phyloP scores from a whole-genome alignment of 495 filamentous ascomycete species.

The Stereocaulon alpinum region DNA sequence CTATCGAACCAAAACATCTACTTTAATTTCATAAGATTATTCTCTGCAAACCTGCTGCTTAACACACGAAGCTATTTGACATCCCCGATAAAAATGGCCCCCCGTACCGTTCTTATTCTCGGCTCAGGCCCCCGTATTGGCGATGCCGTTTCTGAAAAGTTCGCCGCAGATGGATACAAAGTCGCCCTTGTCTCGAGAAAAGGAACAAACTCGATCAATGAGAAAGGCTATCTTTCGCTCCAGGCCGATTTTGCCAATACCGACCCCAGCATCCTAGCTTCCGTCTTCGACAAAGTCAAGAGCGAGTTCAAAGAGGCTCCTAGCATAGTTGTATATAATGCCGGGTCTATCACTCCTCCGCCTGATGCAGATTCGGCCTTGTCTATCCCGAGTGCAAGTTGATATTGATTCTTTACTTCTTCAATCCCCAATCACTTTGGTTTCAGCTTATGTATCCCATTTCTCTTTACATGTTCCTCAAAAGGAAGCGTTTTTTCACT shows the following conservation, averaged over 20 bases:
- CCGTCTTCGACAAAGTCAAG: slow-evolving; percentile 5
- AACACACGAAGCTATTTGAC: neutral
- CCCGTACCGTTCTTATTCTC: neutral
- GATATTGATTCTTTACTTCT: neutral
- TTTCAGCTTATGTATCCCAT: neutral
- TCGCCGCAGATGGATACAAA: slow-evolving; percentile 1
- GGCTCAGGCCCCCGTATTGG: slow-evolving; percentile 3
- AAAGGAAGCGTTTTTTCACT: neutral
- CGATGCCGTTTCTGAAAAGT: neutral
- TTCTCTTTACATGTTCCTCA: neutral
- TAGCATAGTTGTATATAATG: slow-evolving; percentile 7
- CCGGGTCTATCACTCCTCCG: neutral
- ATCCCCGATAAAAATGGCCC: slow-evolving; percentile 1
- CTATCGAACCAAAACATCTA: neutral
- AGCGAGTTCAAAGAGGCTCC: neutral
- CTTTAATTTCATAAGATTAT: neutral
- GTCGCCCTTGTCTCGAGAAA: slow-evolving; percentile 4
- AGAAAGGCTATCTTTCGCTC: neutral
- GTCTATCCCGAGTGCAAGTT: neutral
- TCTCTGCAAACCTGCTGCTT: neutral
- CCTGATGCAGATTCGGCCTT: neutral
- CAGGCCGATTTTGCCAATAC: neutral
- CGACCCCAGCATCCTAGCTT: neutral
- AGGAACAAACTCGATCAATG: neutral
- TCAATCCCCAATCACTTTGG: neutral